phyloP scores from a whole-genome alignment of 192 early-diverging fungal species.

The Backusella sp. region DNA sequence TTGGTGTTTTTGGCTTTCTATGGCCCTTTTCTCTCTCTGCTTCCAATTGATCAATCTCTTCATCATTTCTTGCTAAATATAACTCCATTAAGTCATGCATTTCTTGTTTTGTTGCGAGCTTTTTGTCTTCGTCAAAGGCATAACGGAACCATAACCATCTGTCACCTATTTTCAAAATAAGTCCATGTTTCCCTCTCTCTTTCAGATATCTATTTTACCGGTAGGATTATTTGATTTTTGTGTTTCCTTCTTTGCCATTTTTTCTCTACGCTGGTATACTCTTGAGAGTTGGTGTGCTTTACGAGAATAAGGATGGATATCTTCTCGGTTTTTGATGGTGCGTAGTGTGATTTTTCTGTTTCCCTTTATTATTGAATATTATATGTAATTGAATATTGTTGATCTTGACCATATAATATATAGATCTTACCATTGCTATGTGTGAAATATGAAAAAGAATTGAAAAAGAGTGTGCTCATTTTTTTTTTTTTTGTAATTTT shows the following conservation, averaged over 20 bases:
- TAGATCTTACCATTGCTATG: neutral
- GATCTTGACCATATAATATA: neutral
- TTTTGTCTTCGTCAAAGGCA: conserved; percentile 44
- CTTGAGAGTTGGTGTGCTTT: conserved; percentile 54
- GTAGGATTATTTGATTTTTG: conserved; percentile 23
- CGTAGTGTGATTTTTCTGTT: conserved; percentile 57
- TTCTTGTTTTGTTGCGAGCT: conserved; percentile 32
- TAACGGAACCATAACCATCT: conserved; percentile 55
- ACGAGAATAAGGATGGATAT: conserved; percentile 54
- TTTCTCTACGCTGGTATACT: conserved; percentile 49
- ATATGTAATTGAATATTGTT: neutral
- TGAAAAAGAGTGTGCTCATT: neutral
- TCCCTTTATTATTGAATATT: neutral
- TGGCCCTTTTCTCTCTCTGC: conserved; percentile 37
- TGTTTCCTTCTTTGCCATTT: conserved; percentile 42
- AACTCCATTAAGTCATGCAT: conserved; percentile 37
- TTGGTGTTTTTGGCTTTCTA: conserved; percentile 44
- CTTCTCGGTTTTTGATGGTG: conserved; percentile 55
- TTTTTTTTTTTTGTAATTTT: neutral
- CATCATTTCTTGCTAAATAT: conserved; percentile 48
- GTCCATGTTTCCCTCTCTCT: conserved; percentile 5
- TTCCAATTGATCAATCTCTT: conserved; percentile 44
- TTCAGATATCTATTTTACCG: conserved; percentile 14
- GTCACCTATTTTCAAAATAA: conserved; percentile 32
- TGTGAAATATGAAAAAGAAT: neutral